These are phyloP conservation scores for Fusarium zealandicum DNA, from an alignment of 2,329 filamentous ascomycete genomes.

Conservation along the genomic window DNA sequence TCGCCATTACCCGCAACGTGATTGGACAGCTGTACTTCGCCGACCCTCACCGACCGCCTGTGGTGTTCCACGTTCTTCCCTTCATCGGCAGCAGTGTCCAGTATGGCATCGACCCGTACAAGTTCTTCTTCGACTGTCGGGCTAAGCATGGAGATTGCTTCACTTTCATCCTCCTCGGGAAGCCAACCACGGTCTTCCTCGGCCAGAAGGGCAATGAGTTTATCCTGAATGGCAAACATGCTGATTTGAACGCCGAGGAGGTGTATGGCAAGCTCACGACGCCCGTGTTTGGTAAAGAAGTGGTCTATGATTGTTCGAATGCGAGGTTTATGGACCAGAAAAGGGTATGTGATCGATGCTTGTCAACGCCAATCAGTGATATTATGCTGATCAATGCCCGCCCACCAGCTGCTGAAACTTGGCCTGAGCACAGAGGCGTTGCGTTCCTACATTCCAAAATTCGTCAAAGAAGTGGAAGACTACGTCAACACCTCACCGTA, in stretches of 20 bases:
- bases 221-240: conserved; percentile 87
- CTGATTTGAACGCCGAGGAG: conserved; percentile 88
- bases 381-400: background rate
- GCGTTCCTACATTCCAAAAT: conserved; percentile 77
- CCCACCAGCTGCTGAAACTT: conserved; percentile 74
- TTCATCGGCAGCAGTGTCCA: conserved; percentile 88
- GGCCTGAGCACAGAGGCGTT: conserved; percentile 77
- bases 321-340: conserved; percentile 95
- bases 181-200: conserved; percentile 84
- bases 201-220: conserved; percentile 87
- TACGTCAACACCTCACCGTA: conserved; percentile 71
- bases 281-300: conserved; percentile 79
- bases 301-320: conserved; percentile 90
- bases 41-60: conserved; percentile 79
- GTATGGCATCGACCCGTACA: conserved; percentile 92
- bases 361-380: too few relatives aligned
- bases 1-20: conserved; percentile 78
- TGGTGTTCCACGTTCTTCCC: conserved; percentile 83
- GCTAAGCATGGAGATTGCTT: conserved; percentile 89
- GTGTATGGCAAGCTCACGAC: conserved; percentile 81
- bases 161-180: conserved; percentile 85
- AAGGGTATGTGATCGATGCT: conserved; percentile 65
- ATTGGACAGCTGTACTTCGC: conserved; percentile 79
- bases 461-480: conserved; percentile 74
- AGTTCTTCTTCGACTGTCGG: conserved; percentile 79